Percentiles rank a stretch among this genome's conserved stretches.
Conservation (phyloP, 345 rosid species). For the Brassica napus region Da-Ae NC_063438.1:24001501-24002000, state of each 20-base stretch:
- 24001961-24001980: slow-evolving; percentile 96
- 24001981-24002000: slow-evolving; percentile 93
- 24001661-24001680: neutral
- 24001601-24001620: slow-evolving; percentile 89
- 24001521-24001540: neutral
- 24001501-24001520: slow-evolving; percentile 38
- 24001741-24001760: slow-evolving; percentile 68
- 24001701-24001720: neutral
- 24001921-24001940: slow-evolving; percentile 95
- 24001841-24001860: neutral
- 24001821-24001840: neutral
- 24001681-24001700: neutral
- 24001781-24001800: slow-evolving; percentile 86
- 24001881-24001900: neutral
- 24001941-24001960: slow-evolving; percentile 88
- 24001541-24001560: neutral
- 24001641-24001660: slow-evolving; percentile 9
- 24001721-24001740: neutral
- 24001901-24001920: slow-evolving; percentile 43
- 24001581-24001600: slow-evolving; percentile 80
- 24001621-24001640: slow-evolving; percentile 85
- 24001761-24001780: slow-evolving; percentile 91
- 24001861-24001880: neutral
- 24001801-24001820: slow-evolving; percentile 80
- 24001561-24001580: slow-evolving; percentile 66